Percentiles rank a stretch among this genome's conserved stretches.
These are phyloP conservation scores for Nannochloropsis gaditana DNA, from an alignment of 108 stramenopile species.

Conservation along the genomic window DNA sequence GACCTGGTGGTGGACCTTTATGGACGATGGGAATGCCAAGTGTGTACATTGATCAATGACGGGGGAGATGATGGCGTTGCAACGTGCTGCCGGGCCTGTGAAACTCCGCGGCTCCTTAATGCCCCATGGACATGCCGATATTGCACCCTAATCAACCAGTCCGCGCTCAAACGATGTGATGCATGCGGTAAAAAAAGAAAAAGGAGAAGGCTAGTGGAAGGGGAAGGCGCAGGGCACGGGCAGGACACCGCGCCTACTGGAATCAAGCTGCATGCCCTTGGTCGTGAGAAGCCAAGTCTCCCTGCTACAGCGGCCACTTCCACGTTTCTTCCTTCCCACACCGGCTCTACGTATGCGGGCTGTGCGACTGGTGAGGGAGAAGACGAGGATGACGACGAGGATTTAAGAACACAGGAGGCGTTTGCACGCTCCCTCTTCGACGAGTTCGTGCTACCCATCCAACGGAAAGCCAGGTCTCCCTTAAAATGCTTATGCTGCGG, in stretches of 20 bases:
- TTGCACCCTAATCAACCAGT: not conserved
- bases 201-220: not conserved
- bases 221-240: too few relatives aligned
- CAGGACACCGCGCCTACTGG: too few relatives aligned
- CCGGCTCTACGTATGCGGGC: not conserved
- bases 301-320: not conserved
- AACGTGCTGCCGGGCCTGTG: not conserved
- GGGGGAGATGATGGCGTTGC: not conserved
- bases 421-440: not conserved
- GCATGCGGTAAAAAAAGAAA: not conserved
- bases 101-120: not conserved
- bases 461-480: not conserved
- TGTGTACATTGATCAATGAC: not conserved
- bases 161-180: not conserved
- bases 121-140: not conserved
- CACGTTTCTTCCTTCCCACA: not conserved
- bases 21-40: not conserved
- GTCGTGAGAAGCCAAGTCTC: too few relatives aligned
- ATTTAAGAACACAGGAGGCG: slow-evolving; percentile 5
- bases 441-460: not conserved
- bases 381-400: not conserved
- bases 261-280: too few relatives aligned
- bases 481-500: slow-evolving; percentile 4
- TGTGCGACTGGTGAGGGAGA: not conserved
- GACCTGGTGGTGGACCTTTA: too few relatives aligned